Conservation (phyloP, 331 rosid species). For the Rhamnella rubrinervis region DNA sequence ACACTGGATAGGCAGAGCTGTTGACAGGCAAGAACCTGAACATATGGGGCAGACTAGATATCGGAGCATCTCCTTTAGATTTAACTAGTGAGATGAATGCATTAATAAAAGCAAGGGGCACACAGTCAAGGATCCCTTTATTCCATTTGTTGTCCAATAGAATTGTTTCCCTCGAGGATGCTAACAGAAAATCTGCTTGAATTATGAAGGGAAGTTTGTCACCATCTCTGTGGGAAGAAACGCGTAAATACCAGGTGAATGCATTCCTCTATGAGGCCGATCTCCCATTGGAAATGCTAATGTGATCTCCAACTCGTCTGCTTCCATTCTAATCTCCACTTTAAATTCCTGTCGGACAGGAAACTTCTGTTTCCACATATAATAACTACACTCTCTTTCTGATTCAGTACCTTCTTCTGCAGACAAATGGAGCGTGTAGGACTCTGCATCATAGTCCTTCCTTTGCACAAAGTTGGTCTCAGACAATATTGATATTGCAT, state of each 20-base stretch:
- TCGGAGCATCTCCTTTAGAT: constrained; percentile 32
- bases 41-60: constrained; percentile 36
- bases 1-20: constrained; percentile 31
- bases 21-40: constrained; percentile 58
- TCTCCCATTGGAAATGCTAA: constrained; percentile 71
- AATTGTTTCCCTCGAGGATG: constrained; percentile 80
- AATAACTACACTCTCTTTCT: constrained; percentile 46
- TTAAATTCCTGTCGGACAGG: constrained; percentile 48
- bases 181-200: constrained; percentile 80
- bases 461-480: constrained; percentile 42
- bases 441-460: constrained; percentile 68
- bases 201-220: constrained; percentile 71
- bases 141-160: constrained; percentile 74
- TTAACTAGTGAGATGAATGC: constrained; percentile 56
- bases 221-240: constrained; percentile 90
- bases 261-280: constrained; percentile 45
- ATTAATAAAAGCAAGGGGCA: constrained; percentile 59
- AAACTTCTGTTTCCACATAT: constrained; percentile 86
- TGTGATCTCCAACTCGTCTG: constrained; percentile 58
- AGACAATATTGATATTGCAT: constrained; percentile 48
- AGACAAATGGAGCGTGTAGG: constrained; percentile 59
- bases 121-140: constrained; percentile 65
- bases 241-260: constrained; percentile 65
- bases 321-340: constrained; percentile 65
- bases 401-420: constrained; percentile 27